Percentiles rank a stretch among this genome's conserved stretches.
Conservation (phyloP, 176 grass and related monocot species). For the Oryza punctata region DNA sequence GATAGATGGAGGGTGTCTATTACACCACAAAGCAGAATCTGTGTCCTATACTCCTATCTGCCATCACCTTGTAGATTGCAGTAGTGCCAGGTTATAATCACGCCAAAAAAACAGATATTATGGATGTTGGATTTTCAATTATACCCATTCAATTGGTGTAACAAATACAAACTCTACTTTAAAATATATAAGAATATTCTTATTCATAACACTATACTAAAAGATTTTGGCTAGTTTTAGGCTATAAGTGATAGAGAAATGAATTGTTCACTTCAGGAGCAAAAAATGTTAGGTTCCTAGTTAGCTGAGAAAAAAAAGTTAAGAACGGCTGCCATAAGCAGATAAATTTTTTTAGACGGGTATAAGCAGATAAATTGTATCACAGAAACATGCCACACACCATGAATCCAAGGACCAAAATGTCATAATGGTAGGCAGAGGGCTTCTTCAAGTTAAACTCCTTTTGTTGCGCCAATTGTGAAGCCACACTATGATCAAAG, state of each 20-base stretch:
- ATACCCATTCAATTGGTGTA: not conserved
- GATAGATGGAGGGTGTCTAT: conserved; percentile 44
- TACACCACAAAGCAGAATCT: conserved; percentile 51
- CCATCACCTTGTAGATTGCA: not conserved
- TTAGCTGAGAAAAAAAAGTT: not conserved
- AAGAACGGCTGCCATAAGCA: not conserved
- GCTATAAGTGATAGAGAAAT: conserved; percentile 13
- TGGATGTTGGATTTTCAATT: not conserved
- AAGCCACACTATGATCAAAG: conserved; percentile 96
- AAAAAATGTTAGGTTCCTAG: not conserved
- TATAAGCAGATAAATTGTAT: not conserved
- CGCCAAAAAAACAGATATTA: not conserved
- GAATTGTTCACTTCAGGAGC: not conserved
- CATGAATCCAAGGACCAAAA: conserved; percentile 87
- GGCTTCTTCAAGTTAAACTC: conserved; percentile 97
- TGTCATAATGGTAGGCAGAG: conserved; percentile 93
- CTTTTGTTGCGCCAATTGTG: conserved; percentile 92
- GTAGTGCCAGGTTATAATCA: not conserved
- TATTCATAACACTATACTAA: not conserved
- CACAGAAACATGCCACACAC: conserved; percentile 28
- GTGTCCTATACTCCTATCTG: not conserved
- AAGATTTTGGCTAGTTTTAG: not conserved
- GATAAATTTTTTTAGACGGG: not conserved
- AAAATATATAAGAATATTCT: not conserved
- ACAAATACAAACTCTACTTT: not conserved